Evolutionary conservation across 2,329 filamentous ascomycete genomes (phyloP), one percentile per base, ranked within the genome.

Genomic region (Dothiorella sarmentorum): DNA sequence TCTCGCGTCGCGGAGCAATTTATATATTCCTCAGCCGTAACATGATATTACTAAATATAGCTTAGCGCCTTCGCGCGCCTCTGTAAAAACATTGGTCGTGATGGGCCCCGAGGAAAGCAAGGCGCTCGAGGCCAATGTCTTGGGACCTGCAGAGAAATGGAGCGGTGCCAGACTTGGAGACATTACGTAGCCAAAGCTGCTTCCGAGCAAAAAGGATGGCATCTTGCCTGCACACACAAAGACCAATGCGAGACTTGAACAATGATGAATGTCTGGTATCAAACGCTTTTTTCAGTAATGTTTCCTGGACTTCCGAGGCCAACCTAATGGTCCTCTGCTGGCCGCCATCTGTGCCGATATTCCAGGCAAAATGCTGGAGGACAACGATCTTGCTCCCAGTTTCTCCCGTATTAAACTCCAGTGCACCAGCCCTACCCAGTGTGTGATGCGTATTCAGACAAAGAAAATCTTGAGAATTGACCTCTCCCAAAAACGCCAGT

Each of bases 361-460:
- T 22, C 17, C 20, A 24, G 31, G 13, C 13, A 52, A 38, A 27
- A 3, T 40, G 15, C 31, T 53, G 49, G 26, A 40, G n/a, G 35
- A 27, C 22, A 29, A 22, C 49, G 24, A 27, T 53, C 43, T 40
- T 43, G 31, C 20, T 9, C 40, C 55, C n/a, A 40, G 44, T 20
- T 18, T 31, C 27, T 47, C 26, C 44, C 56, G 15, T 33, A 56
- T 33, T n/a, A 43, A 58, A 58, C 56, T 58, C 56, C 56, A 20
- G 35, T 58, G 44, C 45, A 58, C 56, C 56, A 42, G 27, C 44
- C 56, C 49, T 47, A 47, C 56, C 56, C 49, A 53, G 33, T 52
- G 24, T 24, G 24, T 24, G 56, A 52, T 58, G 44, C 45, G 27
- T 40, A 22, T 31, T 35, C 22, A 58, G 44, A 58, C 35, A 51